phyloP scores from a whole-genome alignment of 179 eudicot species.

The Drosera spatulata region DNA sequence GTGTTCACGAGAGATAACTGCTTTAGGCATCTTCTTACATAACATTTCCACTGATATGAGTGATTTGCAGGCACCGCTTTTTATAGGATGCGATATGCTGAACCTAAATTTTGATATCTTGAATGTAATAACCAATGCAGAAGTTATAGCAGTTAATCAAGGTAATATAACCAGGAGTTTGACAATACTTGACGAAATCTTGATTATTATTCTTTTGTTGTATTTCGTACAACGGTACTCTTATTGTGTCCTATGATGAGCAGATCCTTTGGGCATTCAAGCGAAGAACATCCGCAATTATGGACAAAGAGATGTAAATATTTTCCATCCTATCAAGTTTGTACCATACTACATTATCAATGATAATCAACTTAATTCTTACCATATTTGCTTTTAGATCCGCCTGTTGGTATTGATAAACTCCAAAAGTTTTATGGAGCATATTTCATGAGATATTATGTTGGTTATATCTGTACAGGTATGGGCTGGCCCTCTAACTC shows the following conservation, averaged over 20 bases:
- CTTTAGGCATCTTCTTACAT: no score
- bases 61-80: slow-evolving; percentile 3
- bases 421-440: no score
- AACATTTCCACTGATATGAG: no score
- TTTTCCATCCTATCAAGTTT: no score
- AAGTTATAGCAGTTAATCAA: slow-evolving; percentile 6
- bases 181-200: not conserved
- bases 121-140: not conserved
- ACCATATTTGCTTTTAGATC: no score
- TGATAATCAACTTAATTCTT: no score
- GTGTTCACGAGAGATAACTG: no score
- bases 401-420: not conserved
- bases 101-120: not conserved
- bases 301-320: not conserved
- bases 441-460: no score
- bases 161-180: not conserved
- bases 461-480: not conserved
- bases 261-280: slow-evolving; percentile 1
- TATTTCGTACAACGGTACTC: not conserved
- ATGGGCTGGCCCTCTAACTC: slow-evolving; percentile 2
- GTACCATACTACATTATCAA: not conserved
- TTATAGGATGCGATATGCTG: slow-evolving; percentile 1
- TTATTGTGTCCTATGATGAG: not conserved
- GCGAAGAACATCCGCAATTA: no score
- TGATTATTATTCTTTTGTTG: no score